phyloP scores from a whole-genome alignment of 768 basidiomycete species.

The Lanmaoa rubissima region DNA sequence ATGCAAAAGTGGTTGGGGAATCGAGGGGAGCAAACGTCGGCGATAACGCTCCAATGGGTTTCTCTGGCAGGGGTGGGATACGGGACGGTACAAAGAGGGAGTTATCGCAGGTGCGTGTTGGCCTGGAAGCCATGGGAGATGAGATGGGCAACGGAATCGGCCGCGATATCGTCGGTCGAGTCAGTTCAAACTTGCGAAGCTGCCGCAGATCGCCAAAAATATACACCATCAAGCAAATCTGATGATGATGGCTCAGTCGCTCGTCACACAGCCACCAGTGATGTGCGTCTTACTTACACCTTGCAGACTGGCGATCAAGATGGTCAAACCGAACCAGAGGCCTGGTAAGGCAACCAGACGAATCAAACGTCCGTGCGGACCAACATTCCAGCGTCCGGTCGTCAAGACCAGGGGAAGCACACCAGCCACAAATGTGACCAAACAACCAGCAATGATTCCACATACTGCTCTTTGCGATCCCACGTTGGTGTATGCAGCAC shows the following conservation, averaged over 20 bases:
- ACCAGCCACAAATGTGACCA: conserved; percentile 47
- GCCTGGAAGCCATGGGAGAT: conserved; percentile 5
- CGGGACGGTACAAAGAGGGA: conserved; percentile 11
- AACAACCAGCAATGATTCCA: conserved; percentile 62
- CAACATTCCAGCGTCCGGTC: conserved; percentile 34
- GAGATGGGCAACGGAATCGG: conserved; percentile 27
- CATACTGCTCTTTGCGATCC: conserved; percentile 69
- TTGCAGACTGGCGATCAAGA: conserved; percentile 61
- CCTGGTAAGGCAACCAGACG: conserved; percentile 63
- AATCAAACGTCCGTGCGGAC: conserved; percentile 45
- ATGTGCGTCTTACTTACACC: conserved; percentile 44
- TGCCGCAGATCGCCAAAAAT: conserved; percentile 79
- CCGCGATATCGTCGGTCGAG: conserved; percentile 61
- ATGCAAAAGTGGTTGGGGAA: conserved; percentile 14
- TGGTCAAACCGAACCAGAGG: conserved; percentile 64
- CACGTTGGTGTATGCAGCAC: conserved; percentile 65
- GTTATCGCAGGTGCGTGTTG: background rate
- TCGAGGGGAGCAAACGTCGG: background rate
- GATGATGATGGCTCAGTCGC: conserved; percentile 3
- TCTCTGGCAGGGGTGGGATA: conserved; percentile 1
- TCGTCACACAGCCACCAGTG: background rate
- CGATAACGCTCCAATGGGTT: background rate
- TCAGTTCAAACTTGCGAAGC: conserved; percentile 74
- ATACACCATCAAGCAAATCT: conserved; percentile 71
- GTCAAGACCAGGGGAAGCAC: conserved; percentile 54